These are phyloP conservation scores for Amanita rimosa DNA, from an alignment of 768 basidiomycete genomes.

Conservation along the genomic window DNA sequence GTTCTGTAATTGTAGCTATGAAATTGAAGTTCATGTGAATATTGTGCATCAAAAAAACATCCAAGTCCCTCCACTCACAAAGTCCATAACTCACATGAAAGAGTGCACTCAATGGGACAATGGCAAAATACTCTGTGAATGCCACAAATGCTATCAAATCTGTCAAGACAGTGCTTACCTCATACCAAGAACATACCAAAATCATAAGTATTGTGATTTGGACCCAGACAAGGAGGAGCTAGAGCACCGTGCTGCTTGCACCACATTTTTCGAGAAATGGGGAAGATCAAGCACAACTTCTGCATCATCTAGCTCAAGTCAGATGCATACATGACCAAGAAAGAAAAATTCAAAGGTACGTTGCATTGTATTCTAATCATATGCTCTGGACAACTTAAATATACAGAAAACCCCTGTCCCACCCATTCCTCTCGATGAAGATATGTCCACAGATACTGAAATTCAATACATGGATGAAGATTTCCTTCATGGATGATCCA, in stretches of 20 bases:
- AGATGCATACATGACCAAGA: neutral
- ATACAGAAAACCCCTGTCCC: neutral
- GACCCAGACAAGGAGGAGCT: slow-evolving; percentile 1
- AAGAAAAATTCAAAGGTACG: neutral
- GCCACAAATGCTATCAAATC: neutral
- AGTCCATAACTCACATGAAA: too few species aligned
- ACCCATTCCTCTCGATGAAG: neutral
- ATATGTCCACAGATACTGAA: neutral
- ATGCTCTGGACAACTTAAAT: neutral
- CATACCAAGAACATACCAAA: neutral
- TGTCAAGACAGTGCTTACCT: neutral
- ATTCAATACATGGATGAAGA: neutral
- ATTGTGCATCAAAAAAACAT: neutral
- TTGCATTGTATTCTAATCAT: neutral
- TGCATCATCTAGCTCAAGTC: slow-evolving; percentile 1
- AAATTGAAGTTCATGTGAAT: neutral
- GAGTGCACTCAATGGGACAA: neutral
- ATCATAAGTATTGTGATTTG: slow-evolving; percentile 1
- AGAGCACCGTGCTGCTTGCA: neutral
- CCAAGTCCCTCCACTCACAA: neutral
- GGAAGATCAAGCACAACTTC: neutral
- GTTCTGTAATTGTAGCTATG: neutral
- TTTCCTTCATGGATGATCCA: neutral
- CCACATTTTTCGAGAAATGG: neutral
- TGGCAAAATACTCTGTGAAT: neutral